A percentile compares a stretch with the other conserved stretches of the same genome.
Evolutionary conservation across 768 basidiomycete genomes (phyloP).

Genomic region (Rhizopogon salebrosus): DNA sequence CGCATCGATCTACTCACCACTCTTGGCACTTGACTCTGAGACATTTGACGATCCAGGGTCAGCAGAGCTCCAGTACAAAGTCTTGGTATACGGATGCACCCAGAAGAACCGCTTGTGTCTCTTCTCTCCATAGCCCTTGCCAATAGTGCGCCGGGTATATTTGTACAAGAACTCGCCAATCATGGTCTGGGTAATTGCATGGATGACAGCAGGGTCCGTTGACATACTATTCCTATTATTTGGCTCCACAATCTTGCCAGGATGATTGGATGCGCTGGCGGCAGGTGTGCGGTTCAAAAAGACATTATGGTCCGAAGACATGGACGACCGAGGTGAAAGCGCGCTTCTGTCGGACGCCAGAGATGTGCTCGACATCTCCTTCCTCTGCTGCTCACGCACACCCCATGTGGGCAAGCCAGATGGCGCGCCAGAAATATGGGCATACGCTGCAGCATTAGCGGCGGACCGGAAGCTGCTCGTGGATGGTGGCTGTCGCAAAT

Average conservation of each 20-base stretch:
- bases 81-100: constrained; percentile 99
- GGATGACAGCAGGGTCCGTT: constrained; percentile 89
- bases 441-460: constrained; percentile 52
- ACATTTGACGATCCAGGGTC: constrained; percentile 90
- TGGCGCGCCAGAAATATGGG: constrained; percentile 38
- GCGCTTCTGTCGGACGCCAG: constrained; percentile 65
- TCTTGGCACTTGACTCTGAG: constrained; percentile 92
- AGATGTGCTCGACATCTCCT: constrained; percentile 63
- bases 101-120: constrained; percentile 97
- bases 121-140: constrained; percentile 85
- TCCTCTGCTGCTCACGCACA: constrained; percentile 47
- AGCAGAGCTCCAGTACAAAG: constrained; percentile 92
- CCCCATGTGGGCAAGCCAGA: constrained; percentile 43
- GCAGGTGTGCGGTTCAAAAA: constrained; percentile 36
- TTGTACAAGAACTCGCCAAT: constrained; percentile 99
- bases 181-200: constrained; percentile 99
- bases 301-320: constrained; percentile 70
- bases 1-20: constrained; percentile 58
- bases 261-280: constrained; percentile 36
- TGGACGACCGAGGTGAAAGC: constrained; percentile 72
- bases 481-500: constrained; percentile 67
- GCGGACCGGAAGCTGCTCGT: constrained; percentile 82
- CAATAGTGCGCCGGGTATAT: constrained; percentile 86
- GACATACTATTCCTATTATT: constrained; percentile 32
- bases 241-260: constrained; percentile 30